Evolutionary conservation across 805 yeast species (phyloP), one percentile per base, ranked within the genome.

Genomic region (Komagataella kurtzmanii): DNA sequence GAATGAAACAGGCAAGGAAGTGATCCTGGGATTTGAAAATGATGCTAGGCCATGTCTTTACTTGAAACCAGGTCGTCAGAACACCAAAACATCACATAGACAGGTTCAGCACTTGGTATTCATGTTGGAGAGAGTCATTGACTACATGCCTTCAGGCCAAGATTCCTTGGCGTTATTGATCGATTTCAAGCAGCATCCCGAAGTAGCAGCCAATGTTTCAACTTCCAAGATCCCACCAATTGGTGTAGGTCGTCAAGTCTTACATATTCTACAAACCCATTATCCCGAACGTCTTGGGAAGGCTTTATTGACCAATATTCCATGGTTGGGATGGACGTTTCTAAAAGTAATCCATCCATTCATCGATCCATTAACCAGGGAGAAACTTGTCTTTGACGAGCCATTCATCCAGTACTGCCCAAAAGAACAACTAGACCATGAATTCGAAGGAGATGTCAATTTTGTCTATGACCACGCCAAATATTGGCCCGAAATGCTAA

Each of bases 51-150:
- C 99, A 3, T 91, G 97, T 61, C 70, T 93, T 43, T 91, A 91
- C 65, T 74, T 93, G 64, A 85, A 87, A 65, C 95, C 96, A 0
- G 98, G 98, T 12, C 79, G 96, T 63, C 99, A 93, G 68, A 93
- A 93, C 69, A 93, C 99, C 14, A 87, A 88, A 61, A 80, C 93
- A 2, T 80, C 93, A 1, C 84, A 81, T 55, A 77, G 91, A 59
- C 99, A 93, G 64, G 97, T 93, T n/a, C 95, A 93, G 67, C 97
- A 89, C 64, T 72, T 93, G 64, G 98, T 93, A 6, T 91, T 75
- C 70, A 85, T 85, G 89, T 74, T 93, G 51, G 99, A 93, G 67
- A 76, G 90, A 54, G 96, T 86, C 46, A 90, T 91, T 53, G 95
- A 89, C 65, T 87, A 79, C 66, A 91, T 93, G 97, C 97, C 97